A percentile compares a stretch with the other conserved stretches of the same genome.
Evolutionary conservation across 805 yeast genomes (phyloP).

Genomic region (Ogataea chonburiensis): DNA sequence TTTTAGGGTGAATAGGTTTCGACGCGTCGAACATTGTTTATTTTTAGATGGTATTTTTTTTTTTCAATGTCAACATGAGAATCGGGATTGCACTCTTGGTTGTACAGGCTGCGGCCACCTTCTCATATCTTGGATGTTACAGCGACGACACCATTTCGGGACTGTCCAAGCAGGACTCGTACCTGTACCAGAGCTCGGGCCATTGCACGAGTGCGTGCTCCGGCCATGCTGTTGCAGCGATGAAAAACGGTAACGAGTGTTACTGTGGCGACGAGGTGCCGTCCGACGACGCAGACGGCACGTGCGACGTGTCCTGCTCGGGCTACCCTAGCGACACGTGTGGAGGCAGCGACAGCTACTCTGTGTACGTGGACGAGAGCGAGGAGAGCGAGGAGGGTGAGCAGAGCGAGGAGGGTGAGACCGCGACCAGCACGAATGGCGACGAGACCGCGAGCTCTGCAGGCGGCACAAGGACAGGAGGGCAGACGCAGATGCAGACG

Average conservation of each 20-base stretch:
- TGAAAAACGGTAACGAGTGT: constrained; percentile 53
- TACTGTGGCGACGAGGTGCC: constrained; percentile 60
- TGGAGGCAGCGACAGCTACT: constrained; percentile 50
- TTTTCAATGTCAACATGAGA: constrained; percentile 14
- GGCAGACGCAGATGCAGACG: neutral
- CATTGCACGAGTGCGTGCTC: constrained; percentile 58
- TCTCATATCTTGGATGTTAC: constrained; percentile 30
- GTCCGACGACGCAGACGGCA: constrained; percentile 22
- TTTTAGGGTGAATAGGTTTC: constrained; percentile 3
- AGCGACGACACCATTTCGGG: constrained; percentile 27
- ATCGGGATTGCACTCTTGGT: constrained; percentile 3
- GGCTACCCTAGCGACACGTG: constrained; percentile 68
- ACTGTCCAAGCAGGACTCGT: constrained; percentile 43
- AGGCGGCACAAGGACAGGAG: neutral
- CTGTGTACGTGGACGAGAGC: constrained; percentile 42
- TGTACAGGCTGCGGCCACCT: constrained; percentile 15
- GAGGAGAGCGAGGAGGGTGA: constrained; percentile 12
- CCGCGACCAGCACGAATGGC: neutral
- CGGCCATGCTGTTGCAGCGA: constrained; percentile 46
- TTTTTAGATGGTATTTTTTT: constrained; percentile 4
- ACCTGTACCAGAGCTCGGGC: constrained; percentile 59
- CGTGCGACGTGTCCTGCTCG: constrained; percentile 50
- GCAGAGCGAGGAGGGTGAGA: constrained; percentile 9
- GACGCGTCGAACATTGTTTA: constrained; percentile 13
- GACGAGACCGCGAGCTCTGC: neutral